Conservation (phyloP, 2,329 filamentous ascomycete species). For the Colletotrichum cuscutae region DNA sequence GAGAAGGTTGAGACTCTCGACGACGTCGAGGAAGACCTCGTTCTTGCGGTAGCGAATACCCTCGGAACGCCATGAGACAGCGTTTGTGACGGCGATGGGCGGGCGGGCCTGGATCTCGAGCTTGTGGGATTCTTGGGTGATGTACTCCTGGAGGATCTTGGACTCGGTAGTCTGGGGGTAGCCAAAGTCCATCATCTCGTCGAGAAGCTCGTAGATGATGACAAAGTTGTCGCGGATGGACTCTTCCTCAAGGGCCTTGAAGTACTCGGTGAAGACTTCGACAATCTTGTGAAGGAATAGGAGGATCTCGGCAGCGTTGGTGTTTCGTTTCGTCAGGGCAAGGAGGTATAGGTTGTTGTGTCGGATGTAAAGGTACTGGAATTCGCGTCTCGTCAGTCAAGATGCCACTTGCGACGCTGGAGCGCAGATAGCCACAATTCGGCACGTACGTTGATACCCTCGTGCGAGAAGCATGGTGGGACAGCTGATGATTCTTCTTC, state of each 20-base stretch:
- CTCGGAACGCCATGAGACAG: slow-evolving; percentile 97
- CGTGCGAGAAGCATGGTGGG: slow-evolving; percentile 96
- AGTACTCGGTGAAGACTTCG: slow-evolving; percentile 99
- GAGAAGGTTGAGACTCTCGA: slow-evolving; percentile 95
- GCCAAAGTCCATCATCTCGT: slow-evolving; percentile 99
- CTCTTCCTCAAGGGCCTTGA: slow-evolving; percentile 98
- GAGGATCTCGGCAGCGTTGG: slow-evolving; percentile 97
- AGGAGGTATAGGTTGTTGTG: slow-evolving; percentile 99
- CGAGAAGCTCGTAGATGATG: slow-evolving; percentile 96
- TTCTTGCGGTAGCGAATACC: slow-evolving; percentile 99
- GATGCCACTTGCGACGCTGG: slow-evolving; percentile 23
- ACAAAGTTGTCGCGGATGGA: slow-evolving; percentile 99
- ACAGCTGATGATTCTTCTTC: slow-evolving; percentile 99
- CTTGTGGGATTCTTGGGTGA: slow-evolving; percentile 99
- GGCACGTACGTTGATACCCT: slow-evolving; percentile 90
- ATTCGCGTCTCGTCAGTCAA: slow-evolving; percentile 31
- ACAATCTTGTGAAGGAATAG: slow-evolving; percentile 98
- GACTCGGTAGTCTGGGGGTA: slow-evolving; percentile 98
- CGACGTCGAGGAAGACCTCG: slow-evolving; percentile 97
- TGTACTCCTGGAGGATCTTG: slow-evolving; percentile 99
- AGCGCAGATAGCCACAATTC: background rate
- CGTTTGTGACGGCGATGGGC: slow-evolving; percentile 97
- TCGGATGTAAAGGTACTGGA: slow-evolving; percentile 95
- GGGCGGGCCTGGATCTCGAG: slow-evolving; percentile 95
- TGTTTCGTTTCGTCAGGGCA: slow-evolving; percentile 97